Evolutionary conservation across 2,329 filamentous ascomycete genomes (phyloP).

Genomic region (Paecilomyces fulvus): DNA sequence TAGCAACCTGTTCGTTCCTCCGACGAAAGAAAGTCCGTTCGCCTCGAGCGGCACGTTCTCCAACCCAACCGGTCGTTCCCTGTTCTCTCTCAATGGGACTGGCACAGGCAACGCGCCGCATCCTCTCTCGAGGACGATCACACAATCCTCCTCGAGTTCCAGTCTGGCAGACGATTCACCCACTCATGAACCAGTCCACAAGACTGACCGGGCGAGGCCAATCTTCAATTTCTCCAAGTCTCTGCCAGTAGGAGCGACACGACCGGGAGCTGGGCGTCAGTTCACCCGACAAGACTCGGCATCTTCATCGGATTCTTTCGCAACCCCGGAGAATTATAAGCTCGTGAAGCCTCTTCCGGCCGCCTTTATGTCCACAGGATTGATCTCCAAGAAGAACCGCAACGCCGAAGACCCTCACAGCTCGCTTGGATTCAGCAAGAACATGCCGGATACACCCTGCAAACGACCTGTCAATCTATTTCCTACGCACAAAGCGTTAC

Average conservation of each 20-base stretch:
- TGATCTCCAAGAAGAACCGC: slow-evolving; percentile 90
- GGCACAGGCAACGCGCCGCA: slow-evolving; percentile 45
- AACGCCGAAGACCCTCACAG: slow-evolving; percentile 60
- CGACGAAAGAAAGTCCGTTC: slow-evolving; percentile 52
- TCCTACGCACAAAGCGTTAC: slow-evolving; percentile 49
- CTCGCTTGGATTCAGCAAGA: slow-evolving; percentile 47
- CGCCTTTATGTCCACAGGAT: slow-evolving; percentile 86
- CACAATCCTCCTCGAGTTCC: slow-evolving; percentile 76
- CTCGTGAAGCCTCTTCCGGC: slow-evolving; percentile 66
- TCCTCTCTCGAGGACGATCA: slow-evolving; percentile 77
- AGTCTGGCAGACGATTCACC: slow-evolving; percentile 67
- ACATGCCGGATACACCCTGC: slow-evolving; percentile 90
- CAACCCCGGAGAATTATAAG: slow-evolving; percentile 70
- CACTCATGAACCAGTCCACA: slow-evolving; percentile 51
- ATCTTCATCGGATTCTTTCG: slow-evolving; percentile 49
- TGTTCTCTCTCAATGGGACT: slow-evolving; percentile 21
- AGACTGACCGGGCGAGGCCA: slow-evolving; percentile 45
- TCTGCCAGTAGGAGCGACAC: slow-evolving; percentile 57
- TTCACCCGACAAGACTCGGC: slow-evolving; percentile 42
- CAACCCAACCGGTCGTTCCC: slow-evolving; percentile 46
- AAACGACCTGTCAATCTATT: slow-evolving; percentile 71
- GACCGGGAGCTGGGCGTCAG: slow-evolving; percentile 38
- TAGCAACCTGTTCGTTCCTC: slow-evolving; percentile 59
- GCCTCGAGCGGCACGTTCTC: slow-evolving; percentile 42
- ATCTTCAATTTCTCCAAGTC: slow-evolving; percentile 63